phyloP scores from a whole-genome alignment of 2,329 filamentous ascomycete species.

The Exophiala dermatitidis region DNA sequence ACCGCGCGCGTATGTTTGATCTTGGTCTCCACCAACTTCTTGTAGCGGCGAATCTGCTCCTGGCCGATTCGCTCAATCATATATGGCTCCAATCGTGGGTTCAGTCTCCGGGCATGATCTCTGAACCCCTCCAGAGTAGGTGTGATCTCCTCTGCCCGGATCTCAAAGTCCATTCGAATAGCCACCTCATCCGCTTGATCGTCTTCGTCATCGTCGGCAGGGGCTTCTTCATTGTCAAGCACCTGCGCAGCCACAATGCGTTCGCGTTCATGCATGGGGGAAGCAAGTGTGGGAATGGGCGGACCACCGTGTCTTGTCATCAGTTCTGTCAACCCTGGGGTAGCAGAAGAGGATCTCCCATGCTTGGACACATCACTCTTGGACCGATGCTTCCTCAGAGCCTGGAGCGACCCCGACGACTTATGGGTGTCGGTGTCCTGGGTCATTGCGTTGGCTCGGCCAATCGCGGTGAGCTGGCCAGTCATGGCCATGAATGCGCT shows the following conservation, averaged over 20 bases:
- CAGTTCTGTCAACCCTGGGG: conserved; percentile 45
- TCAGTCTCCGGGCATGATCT: conserved; percentile 63
- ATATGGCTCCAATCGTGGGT: conserved; percentile 61
- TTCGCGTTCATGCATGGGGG: conserved; percentile 37
- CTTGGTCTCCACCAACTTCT: conserved; percentile 62
- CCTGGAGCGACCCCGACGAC: conserved; percentile 19
- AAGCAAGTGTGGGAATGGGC: conserved; percentile 50
- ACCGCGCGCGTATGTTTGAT: conserved; percentile 62
- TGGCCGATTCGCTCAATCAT: conserved; percentile 75
- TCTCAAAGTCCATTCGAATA: conserved; percentile 52
- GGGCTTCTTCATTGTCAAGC: conserved; percentile 31
- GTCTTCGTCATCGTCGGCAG: conserved; percentile 39
- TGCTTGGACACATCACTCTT: conserved; percentile 49
- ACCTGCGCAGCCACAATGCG: conserved; percentile 18
- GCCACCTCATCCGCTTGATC: conserved; percentile 33
- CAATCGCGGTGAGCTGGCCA: conserved; percentile 41
- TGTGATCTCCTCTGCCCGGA: conserved; percentile 59
- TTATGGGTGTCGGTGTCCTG: conserved; percentile 39
- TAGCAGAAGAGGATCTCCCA: conserved; percentile 27
- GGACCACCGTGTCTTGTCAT: conserved; percentile 53
- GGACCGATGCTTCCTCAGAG: conserved; percentile 41
- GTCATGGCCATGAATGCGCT: conserved; percentile 40
- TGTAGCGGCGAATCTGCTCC: conserved; percentile 74
- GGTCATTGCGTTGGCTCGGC: conserved; percentile 53
- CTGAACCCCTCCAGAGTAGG: conserved; percentile 72